Conservation (phyloP, 2,329 filamentous ascomycete genomes). For the Laburnicola sp. region DNA sequence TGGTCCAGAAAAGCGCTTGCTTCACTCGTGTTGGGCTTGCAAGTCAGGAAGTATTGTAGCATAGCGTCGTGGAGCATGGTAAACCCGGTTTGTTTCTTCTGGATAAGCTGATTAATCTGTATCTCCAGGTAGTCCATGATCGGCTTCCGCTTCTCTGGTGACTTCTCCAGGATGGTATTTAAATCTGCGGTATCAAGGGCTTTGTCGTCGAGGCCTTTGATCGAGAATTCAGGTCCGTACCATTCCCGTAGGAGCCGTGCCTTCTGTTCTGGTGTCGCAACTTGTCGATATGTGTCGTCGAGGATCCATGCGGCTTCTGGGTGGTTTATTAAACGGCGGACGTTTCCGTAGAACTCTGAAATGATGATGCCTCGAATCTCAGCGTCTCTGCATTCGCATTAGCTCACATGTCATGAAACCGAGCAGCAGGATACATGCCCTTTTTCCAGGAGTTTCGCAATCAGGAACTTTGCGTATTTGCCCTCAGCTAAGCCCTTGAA, state of each 20-base stretch:
- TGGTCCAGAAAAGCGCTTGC: constrained; percentile 86
- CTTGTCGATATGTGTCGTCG: constrained; percentile 91
- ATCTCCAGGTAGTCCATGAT: constrained; percentile 85
- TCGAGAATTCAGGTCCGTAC: constrained; percentile 91
- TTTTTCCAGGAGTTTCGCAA: constrained; percentile 93
- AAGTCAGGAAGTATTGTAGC: constrained; percentile 90
- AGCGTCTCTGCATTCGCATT: constrained; percentile 60
- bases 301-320: constrained; percentile 96
- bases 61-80: constrained; percentile 98
- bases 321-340: constrained; percentile 92
- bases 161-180: constrained; percentile 70
- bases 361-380: constrained; percentile 88
- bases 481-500: constrained; percentile 88
- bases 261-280: constrained; percentile 85
- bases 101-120: constrained; percentile 87
- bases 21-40: constrained; percentile 75
- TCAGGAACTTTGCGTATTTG: constrained; percentile 95
- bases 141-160: constrained; percentile 81
- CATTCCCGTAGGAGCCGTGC: constrained; percentile 85
- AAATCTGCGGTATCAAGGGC: constrained; percentile 66
- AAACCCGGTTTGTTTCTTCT: constrained; percentile 96
- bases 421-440: constrained; percentile 45
- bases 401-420: neutral
- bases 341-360: constrained; percentile 91
- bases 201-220: constrained; percentile 63